These are phyloP conservation scores for Rhododendron kiyosumense DNA, from an alignment of 148 eudicot species.

Conservation along the genomic window DNA sequence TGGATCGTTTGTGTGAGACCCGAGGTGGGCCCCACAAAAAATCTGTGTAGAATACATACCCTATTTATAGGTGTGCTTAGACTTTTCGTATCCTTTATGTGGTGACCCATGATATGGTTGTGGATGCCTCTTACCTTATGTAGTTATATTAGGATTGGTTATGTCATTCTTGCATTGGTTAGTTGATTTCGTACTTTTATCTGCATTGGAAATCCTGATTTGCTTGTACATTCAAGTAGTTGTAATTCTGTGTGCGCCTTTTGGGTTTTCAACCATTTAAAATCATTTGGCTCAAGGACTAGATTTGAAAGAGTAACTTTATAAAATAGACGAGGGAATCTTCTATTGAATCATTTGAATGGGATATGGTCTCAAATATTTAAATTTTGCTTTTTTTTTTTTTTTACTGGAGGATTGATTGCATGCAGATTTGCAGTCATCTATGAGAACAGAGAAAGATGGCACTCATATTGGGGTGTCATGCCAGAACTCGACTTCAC, in stretches of 20 bases:
- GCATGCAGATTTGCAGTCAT: constrained; percentile 37
- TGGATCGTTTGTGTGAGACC: no score
- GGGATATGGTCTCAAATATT: neutral
- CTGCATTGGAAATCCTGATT: neutral
- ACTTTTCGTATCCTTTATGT: neutral
- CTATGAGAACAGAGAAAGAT: constrained; percentile 31
- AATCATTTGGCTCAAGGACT: neutral
- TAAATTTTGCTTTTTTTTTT: neutral
- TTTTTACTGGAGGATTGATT: neutral
- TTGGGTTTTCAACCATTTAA: neutral
- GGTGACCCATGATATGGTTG: neutral
- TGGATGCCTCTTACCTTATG: neutral
- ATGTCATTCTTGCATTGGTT: neutral
- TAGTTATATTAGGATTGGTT: neutral
- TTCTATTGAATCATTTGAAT: neutral
- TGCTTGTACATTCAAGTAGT: neutral
- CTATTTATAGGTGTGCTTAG: no score
- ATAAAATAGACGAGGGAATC: neutral
- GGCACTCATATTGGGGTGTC: constrained; percentile 35
- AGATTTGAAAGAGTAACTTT: neutral
- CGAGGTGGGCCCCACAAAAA: no score
- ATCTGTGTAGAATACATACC: no score
- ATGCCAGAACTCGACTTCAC: constrained; percentile 37
- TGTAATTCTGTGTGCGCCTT: neutral
- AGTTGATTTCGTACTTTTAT: neutral